These are phyloP conservation scores for Jatropha multifida DNA, from an alignment of 441 rosid species.

Conservation along the genomic window DNA sequence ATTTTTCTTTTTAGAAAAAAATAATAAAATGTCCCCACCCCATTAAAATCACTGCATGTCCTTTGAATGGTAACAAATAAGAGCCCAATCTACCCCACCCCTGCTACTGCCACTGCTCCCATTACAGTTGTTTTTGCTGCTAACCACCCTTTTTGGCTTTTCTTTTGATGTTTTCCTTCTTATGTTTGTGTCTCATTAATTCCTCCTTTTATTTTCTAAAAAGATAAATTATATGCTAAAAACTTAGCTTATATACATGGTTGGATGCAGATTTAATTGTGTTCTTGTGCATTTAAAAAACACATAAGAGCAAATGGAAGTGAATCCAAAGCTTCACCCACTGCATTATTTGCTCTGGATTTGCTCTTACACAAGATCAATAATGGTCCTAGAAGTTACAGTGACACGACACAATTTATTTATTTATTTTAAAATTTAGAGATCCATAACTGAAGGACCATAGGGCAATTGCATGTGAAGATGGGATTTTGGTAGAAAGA, in stretches of 20 bases:
- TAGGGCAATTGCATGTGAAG: not conserved
- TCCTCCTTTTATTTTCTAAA: not conserved
- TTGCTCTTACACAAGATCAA: not conserved
- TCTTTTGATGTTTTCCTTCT: conserved; percentile 28
- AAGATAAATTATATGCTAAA: too few relatives aligned
- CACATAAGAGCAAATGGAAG: not conserved
- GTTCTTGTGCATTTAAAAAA: too few relatives aligned
- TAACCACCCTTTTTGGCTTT: conserved; percentile 25
- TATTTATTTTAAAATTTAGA: not conserved
- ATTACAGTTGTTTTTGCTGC: not conserved
- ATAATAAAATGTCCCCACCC: conserved; percentile 7
- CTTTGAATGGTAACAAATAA: not conserved
- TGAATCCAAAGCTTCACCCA: not conserved
- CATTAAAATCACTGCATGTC: not conserved
- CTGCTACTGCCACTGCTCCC: conserved; percentile 26
- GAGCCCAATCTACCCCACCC: conserved; percentile 16
- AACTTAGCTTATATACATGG: too few relatives aligned
- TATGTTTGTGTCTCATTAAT: conserved; percentile 1
- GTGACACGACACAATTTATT: not conserved
- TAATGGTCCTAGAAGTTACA: not conserved
- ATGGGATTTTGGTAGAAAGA: not conserved
- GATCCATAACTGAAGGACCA: conserved; percentile 12
- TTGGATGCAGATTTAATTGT: too few relatives aligned
- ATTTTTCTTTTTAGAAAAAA: too few relatives aligned
- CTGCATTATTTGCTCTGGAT: not conserved